phyloP scores from a whole-genome alignment of 108 stramenopile genomes.

The Skeletonema potamos region DNA sequence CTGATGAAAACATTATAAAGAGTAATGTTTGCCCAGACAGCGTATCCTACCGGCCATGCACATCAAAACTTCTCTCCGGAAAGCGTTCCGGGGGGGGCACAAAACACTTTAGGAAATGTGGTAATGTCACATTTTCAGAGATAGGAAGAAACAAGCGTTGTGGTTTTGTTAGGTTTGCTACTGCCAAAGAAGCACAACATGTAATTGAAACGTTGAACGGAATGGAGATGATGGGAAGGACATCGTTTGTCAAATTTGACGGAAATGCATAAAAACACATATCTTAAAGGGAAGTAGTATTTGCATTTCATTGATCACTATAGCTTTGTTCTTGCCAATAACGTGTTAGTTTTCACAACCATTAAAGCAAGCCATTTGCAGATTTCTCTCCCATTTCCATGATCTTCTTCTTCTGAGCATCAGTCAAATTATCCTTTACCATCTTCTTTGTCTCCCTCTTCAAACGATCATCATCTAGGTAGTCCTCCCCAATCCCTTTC shows the following conservation, averaged over 20 bases:
- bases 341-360: neutral
- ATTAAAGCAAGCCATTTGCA: neutral
- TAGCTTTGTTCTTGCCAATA: neutral
- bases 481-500: constrained; percentile 94
- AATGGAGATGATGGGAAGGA: neutral
- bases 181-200: neutral
- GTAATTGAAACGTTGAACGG: neutral
- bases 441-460: constrained; percentile 51
- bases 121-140: no score
- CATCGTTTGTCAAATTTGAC: neutral
- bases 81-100: no score
- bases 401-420: constrained; percentile 55
- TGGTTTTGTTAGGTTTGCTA: no score
- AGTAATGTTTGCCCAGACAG: neutral
- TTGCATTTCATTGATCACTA: neutral
- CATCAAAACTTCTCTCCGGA: no score
- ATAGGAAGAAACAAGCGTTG: no score
- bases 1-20: neutral
- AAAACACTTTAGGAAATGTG: no score
- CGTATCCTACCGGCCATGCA: neutral
- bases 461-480: constrained; percentile 83
- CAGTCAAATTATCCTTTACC: constrained; percentile 76
- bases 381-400: constrained; percentile 10
- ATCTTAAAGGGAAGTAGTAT: no score
- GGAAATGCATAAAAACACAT: neutral